Evolutionary conservation across 345 rosid genomes (phyloP).

Genomic region (Citrus maxima): DNA sequence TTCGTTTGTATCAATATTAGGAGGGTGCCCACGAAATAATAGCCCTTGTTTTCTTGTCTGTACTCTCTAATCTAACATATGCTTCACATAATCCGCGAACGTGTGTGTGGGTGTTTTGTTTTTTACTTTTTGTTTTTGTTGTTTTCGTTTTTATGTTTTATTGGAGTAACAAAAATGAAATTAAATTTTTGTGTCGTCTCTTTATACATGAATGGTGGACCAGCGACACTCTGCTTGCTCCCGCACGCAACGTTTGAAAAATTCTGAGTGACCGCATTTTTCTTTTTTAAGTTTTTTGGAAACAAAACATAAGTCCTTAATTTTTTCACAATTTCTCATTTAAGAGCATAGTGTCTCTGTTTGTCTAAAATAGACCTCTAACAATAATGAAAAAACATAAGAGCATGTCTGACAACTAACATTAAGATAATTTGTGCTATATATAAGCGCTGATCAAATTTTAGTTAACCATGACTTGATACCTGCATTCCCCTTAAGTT

Average conservation of each 20-base stretch:
- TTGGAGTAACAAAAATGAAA: not conserved
- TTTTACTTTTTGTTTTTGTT: not conserved
- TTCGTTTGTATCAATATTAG: conserved; percentile 24
- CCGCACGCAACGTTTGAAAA: conserved; percentile 32
- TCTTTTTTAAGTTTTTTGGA: not conserved
- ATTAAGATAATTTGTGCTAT: accelerated
- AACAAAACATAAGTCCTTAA: not conserved
- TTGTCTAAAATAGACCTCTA: no score
- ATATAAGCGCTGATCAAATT: no score
- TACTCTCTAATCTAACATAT: not conserved
- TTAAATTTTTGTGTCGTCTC: not conserved
- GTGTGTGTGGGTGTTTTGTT: not conserved
- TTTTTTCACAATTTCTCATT: not conserved
- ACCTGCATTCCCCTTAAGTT: no score
- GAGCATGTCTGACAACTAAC: no score
- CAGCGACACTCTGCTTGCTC: not conserved
- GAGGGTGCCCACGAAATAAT: conserved; percentile 3
- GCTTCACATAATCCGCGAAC: conserved; percentile 7
- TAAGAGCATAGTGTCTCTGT: not conserved
- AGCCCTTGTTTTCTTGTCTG: conserved; percentile 12
- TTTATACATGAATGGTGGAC: conserved; percentile 2
- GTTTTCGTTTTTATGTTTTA: not conserved
- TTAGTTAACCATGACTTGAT: no score
- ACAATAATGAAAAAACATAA: no score
- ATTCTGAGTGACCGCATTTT: not conserved